Base-by-base conservation (phyloP, 768 basidiomycete species). In the Calocybe gangraenosa region DNA sequence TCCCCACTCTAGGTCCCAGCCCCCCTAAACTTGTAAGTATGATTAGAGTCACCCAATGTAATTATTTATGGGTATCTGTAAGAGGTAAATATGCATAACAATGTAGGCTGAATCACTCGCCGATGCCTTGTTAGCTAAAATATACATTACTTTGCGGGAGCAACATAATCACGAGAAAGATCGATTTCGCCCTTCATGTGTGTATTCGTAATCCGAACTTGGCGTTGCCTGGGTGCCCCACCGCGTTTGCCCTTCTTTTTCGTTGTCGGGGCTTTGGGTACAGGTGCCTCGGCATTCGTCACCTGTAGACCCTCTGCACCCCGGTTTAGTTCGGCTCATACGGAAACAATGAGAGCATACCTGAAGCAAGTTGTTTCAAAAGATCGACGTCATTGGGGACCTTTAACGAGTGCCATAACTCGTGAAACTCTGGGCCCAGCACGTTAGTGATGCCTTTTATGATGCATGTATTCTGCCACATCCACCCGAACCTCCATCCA, bases 111-210 rank as follows among this genome's bases (percentile, higher is more conserved):
- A 21, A 11, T 40, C 22, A 40, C 40, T 21, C 33, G 33, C 42
- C 32, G 15, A 40, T 23, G 31, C 38, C 28, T 41, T 25, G 42
- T 34, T 41, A 21, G 34, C 38, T 23, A 22, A 14, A 34, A 34
- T 11, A 30, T 10, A 37, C 38, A 48, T 58, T 37, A 68, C 54
- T 70, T 71, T 19, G 63, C 62, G 35, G 68, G 66, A 37, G 64
- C 62, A 34, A 64, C 64, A 61, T 80, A 90, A 57, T 92, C 88
- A 50, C 78, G 78, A 36, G 84, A 82, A 40, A 95, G 65, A 65
- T 95, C 92, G 69, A 96, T 86, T 56, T 86, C 82, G 15, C 82
- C 87, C 58, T 80, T 87, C 62, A 93, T 65, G 70, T 95, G 92
- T 2, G 85, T 82, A 56, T 95, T 96, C 31, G 91, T 94, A 54